Conservation (phyloP, 768 basidiomycete genomes). For the Roridomyces roridus region DNA sequence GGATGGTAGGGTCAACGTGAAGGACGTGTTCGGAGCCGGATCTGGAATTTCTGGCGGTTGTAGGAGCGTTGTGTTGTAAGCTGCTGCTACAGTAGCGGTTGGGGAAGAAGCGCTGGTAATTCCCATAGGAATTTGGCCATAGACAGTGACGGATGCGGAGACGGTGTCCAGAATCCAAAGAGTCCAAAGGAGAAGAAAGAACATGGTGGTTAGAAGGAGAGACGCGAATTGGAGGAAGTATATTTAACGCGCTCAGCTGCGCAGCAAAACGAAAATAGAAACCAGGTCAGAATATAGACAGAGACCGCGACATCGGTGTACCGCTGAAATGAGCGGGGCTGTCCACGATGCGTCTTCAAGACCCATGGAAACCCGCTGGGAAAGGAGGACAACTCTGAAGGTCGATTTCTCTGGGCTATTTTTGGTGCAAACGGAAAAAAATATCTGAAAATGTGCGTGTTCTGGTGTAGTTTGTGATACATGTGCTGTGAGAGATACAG, state of each 20-base stretch:
- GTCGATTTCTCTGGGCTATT: too few relatives aligned
- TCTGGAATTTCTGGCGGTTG: slow-evolving; percentile 32
- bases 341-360: too few relatives aligned
- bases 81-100: slow-evolving; percentile 31
- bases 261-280: slow-evolving; percentile 16
- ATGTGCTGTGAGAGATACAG: too few relatives aligned
- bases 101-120: slow-evolving; percentile 27
- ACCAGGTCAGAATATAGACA: neutral
- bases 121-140: slow-evolving; percentile 32
- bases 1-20: slow-evolving; percentile 29
- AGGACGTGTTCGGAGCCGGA: slow-evolving; percentile 26
- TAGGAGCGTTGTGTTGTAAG: slow-evolving; percentile 36
- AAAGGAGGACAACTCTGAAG: too few relatives aligned
- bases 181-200: slow-evolving; percentile 6
- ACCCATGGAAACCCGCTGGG: too few relatives aligned
- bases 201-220: neutral
- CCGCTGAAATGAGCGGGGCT: too few relatives aligned
- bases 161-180: slow-evolving; percentile 7
- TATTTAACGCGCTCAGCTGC: slow-evolving; percentile 8
- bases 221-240: neutral
- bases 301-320: too few relatives aligned
- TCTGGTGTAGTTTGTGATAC: too few relatives aligned
- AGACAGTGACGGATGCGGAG: slow-evolving; percentile 34
- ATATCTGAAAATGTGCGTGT: too few relatives aligned
- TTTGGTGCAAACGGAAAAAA: too few relatives aligned